Base-by-base conservation (phyloP, 305 asterid species). In the Solanum hybrid region DNA sequence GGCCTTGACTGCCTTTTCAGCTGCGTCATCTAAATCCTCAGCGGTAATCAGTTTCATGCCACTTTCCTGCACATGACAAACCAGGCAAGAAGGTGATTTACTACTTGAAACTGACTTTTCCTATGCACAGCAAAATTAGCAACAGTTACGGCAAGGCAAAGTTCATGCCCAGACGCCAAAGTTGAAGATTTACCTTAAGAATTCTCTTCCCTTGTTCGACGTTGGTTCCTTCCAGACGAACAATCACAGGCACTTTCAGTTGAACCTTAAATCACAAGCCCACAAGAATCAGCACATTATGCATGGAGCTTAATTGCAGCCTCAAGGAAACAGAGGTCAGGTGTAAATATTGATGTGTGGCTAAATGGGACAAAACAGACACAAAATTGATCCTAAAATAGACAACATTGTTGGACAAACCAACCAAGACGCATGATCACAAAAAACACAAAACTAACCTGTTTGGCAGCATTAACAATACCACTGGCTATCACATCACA, bases 401-500 rank as follows among this genome's bases (percentile, higher is more conserved):
- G 64, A 31, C 13, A 84, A 31, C 75, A 29, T 13, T 32, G 45
- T 71, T 17, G 45, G 85, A 38, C 79, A 66, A 51, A 15, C 38
- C 12, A 17, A 19, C 56, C 7, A 24, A 22, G 42, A 66, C 75
- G 38, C 40, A 13, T 15, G 24, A 88, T 17, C 19, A 84, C 76
- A 76, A 38, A 11, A 19, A 75, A 89, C 89, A 86, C 12, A 37
- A 82, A 69, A 86, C 88, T 91, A 90, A 97, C 99, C 92, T 92
- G 95, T 91, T 98, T 96, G 75, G 99, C 99, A 91, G 99, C 99
- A 94, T 96, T 98, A 91, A 97, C 99, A 72, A 98, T 98, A 89
- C 99, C 99, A 89, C 98, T 95, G 89, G 99, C 99, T 86, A 98
- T 98, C 24, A 98, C 98, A 90, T 98, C 99, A 56, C 99, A 98